phyloP scores from a whole-genome alignment of 768 basidiomycete species.

The Termitomyces sp. region DNA sequence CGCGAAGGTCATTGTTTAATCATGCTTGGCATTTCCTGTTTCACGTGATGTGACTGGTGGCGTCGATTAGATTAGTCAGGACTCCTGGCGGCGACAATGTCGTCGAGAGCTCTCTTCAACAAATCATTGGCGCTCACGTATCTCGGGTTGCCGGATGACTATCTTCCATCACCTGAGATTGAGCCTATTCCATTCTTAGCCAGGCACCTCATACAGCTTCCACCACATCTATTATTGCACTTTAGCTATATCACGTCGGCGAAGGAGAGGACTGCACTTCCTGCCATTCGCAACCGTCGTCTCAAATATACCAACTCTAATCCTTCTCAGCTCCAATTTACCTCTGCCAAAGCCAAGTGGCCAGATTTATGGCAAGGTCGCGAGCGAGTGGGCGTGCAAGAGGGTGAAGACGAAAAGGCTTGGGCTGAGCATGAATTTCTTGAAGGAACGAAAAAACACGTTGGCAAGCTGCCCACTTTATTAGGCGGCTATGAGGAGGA shows the following conservation, averaged over 20 bases:
- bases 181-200: constrained; percentile 62
- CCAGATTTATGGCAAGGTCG: constrained; percentile 62
- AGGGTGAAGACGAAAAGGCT: constrained; percentile 58
- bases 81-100: constrained; percentile 5
- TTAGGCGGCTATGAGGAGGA: constrained; percentile 76
- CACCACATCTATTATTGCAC: constrained; percentile 52
- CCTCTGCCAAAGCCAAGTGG: constrained; percentile 53
- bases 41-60: constrained; percentile 13
- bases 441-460: constrained; percentile 46
- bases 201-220: constrained; percentile 55
- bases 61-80: not conserved
- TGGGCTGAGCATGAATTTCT: constrained; percentile 68
- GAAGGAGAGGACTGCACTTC: constrained; percentile 58
- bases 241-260: constrained; percentile 49
- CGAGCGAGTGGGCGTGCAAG: constrained; percentile 42
- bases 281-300: constrained; percentile 68
- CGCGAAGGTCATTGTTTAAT: not conserved
- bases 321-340: constrained; percentile 53
- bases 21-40: not conserved
- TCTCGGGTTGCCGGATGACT: constrained; percentile 54
- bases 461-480: constrained; percentile 65
- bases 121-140: constrained; percentile 33
- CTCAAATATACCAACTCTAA: constrained; percentile 52
- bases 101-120: constrained; percentile 23
- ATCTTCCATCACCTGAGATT: constrained; percentile 52